Base-by-base conservation (phyloP, 495 filamentous ascomycete genomes). In the Hyphodiscus hymeniophilus region DNA sequence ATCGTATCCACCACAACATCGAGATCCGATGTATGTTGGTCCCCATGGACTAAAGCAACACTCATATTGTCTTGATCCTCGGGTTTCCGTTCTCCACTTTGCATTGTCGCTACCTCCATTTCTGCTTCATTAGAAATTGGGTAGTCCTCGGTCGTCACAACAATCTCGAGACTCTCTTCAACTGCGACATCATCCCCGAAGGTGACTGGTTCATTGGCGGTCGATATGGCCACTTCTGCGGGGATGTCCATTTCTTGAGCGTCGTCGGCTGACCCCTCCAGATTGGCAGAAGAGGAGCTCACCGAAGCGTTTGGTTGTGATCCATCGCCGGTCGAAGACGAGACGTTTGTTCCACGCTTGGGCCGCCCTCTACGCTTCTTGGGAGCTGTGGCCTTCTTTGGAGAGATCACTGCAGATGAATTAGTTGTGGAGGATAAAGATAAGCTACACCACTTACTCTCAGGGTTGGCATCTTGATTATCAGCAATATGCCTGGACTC, bases 401-500 rank as follows among this genome's bases (percentile, higher is more conserved):
- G 33, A 3, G 46, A 42, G 13, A 18, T 7, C 33, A 11, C 36
- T 41, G 23, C 1, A 5, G 17, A 15, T 18, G 0, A 31, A 21
- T 48, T 34, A 48, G 46, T 20, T 15, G 15, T 23, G 18, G 7
- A 33, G 7, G 13, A 31, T 7, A 7, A 13, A 38, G 2, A 30
- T 23, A 1, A 1, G 26, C 17, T 22, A 33, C 7, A 5, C n/a
- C 2, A n/a, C 34, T 24, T 31, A 34, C 24, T 23, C 7, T 34
- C 24, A 28, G 20, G 4, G 11, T 30, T 30, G 17, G 20, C 21
- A 23, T 48, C 26, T 22, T 60, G 59, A 22, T 26, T 59, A 35
- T 56, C 41, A 31, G 46, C 42, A 4, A 60, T 39, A 12, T 51
- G 21, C 31, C 55, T 53, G 7, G n/a, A 3, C 24, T 51, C 47